Evolutionary conservation across 805 yeast genomes (phyloP).

Genomic region (Spathaspora passalidarum): DNA sequence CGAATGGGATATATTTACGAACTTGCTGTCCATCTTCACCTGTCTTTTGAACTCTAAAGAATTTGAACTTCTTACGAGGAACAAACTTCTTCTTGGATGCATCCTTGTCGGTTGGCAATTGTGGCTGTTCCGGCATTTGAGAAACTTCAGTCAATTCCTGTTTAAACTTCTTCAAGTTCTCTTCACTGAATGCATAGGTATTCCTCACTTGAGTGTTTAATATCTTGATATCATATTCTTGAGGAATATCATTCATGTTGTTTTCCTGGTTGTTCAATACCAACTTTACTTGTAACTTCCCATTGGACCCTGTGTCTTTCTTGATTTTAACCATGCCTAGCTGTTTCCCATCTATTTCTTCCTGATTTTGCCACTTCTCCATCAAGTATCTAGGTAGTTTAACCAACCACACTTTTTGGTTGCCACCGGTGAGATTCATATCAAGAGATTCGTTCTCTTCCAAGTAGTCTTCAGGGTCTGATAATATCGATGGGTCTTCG

Average conservation of each 20-base stretch:
- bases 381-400: constrained; percentile 85
- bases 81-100: constrained; percentile 9
- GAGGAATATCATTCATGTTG: constrained; percentile 55
- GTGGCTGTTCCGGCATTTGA: constrained; percentile 53
- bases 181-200: constrained; percentile 84
- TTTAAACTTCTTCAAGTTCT: constrained; percentile 61
- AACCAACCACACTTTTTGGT: constrained; percentile 86
- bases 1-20: constrained; percentile 67
- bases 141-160: constrained; percentile 50
- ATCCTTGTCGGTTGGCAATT: constrained; percentile 26
- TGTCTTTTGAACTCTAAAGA: constrained; percentile 31
- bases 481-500: constrained; percentile 30
- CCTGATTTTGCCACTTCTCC: constrained; percentile 68
- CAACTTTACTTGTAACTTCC: constrained; percentile 50
- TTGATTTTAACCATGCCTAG: constrained; percentile 78
- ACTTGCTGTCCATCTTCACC: constrained; percentile 20
- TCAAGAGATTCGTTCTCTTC: constrained; percentile 71
- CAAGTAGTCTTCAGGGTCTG: constrained; percentile 44
- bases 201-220: constrained; percentile 79
- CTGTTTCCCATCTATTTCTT: constrained; percentile 64
- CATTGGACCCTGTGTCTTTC: constrained; percentile 34
- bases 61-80: constrained; percentile 18
- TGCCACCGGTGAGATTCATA: constrained; percentile 59
- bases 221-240: constrained; percentile 76
- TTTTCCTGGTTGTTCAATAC: constrained; percentile 46